Base-by-base conservation (phyloP, 208 protist genomes). In the Leptomonas seymouri region DNA sequence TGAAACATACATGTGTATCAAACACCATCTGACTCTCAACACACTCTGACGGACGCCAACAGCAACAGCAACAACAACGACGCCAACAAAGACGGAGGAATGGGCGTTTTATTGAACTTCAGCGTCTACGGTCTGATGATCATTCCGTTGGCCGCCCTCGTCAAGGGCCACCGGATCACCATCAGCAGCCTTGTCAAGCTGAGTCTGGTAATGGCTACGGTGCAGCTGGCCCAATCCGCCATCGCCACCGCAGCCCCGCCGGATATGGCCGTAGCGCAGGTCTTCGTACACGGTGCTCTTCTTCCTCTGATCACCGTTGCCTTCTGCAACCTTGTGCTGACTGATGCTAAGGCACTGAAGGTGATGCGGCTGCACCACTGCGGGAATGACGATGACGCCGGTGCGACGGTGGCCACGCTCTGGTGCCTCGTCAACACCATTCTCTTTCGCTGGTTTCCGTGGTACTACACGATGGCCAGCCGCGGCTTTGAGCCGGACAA, bases 41-140 rank as follows among this genome's bases (percentile, higher is more conserved):
- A n/a, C n/a, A n/a, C n/a, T n/a, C n/a, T n/a, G n/a, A n/a, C n/a
- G n/a, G n/a, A n/a, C n/a, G n/a, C n/a, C n/a, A n/a, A n/a, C n/a
- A n/a, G n/a, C n/a, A 49, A 73, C 14, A 69, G 41, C 53, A 34
- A 76, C 30, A 34, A 57, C 21, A 23, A 7, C 18, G 12, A n/a
- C 44, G 7, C 18, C 44, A 48, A 48, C 44, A 15, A 48, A 15
- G 3, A 48, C 44, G 12, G 18, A 46, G 66, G 15, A 54, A 95
- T 95, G 90, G 84, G 80, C 25, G 62, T 93, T 25, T 25, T 95
- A 36, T 67, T 53, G 34, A 93, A 91, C 67, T 73, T 87, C 23
- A 92, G 67, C 61, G 78, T 95, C 14, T 92, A 90, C 64, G 67
- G 58, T 42, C 76, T 93, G 36, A 90, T 93, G 85, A 82, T 95